These are phyloP conservation scores for Mucor racemosus DNA, from an alignment of 371 early-diverging fungal genomes.

Conservation along the genomic window DNA sequence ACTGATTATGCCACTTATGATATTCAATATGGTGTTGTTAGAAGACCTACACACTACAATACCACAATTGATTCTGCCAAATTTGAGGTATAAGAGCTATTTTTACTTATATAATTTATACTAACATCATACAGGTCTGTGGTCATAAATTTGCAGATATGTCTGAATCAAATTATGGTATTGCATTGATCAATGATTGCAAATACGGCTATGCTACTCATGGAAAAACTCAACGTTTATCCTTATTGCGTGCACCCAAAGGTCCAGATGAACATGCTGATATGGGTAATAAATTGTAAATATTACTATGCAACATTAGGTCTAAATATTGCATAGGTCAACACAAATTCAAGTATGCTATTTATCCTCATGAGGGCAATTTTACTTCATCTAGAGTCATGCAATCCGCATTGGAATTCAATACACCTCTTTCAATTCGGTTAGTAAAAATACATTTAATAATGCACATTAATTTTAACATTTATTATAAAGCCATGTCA, in stretches of 20 bases:
- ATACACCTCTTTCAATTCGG: slow-evolving; percentile 75
- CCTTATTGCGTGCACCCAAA: slow-evolving; percentile 88
- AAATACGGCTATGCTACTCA: slow-evolving; percentile 89
- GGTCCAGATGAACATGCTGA: slow-evolving; percentile 72
- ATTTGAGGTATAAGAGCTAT: slow-evolving; percentile 39
- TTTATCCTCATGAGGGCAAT: slow-evolving; percentile 85
- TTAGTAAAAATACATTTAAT: slow-evolving; percentile 29
- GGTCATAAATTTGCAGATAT: slow-evolving; percentile 96
- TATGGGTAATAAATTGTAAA: slow-evolving; percentile 46
- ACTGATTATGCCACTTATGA: slow-evolving; percentile 93
- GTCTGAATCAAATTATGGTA: slow-evolving; percentile 92
- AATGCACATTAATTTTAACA: neutral
- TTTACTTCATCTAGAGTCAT: slow-evolving; percentile 85
- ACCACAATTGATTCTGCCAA: slow-evolving; percentile 91
- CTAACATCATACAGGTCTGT: slow-evolving; percentile 52
- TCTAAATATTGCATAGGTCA: slow-evolving; percentile 25
- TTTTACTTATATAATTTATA: neutral
- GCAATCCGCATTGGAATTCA: slow-evolving; percentile 86
- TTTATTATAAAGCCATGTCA: slow-evolving; percentile 14
- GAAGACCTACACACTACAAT: slow-evolving; percentile 94
- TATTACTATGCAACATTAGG: neutral
- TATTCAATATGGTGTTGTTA: slow-evolving; percentile 90
- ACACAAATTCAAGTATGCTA: slow-evolving; percentile 88
- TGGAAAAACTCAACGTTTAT: slow-evolving; percentile 81
- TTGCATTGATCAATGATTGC: slow-evolving; percentile 93